Conservation (phyloP, 805 yeast genomes). For the Teunomyces panamensis region DNA sequence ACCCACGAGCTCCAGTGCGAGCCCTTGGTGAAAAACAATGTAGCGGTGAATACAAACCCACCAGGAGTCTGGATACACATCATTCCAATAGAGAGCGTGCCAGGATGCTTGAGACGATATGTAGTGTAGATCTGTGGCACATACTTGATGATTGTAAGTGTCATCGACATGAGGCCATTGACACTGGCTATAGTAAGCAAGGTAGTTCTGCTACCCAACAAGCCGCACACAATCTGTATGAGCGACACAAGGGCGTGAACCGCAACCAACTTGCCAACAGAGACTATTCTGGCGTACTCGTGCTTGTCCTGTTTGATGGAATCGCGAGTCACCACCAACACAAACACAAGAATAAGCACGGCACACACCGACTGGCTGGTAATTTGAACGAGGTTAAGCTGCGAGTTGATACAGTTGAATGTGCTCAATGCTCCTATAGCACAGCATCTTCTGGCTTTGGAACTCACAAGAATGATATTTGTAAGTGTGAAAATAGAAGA, state of each 20-base stretch:
- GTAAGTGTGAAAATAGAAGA: constrained; percentile 67
- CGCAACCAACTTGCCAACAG: constrained; percentile 40
- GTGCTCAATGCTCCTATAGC: constrained; percentile 34
- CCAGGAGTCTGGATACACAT: constrained; percentile 90
- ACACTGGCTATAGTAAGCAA: constrained; percentile 47
- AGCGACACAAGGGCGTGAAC: constrained; percentile 34
- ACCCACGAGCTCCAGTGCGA: constrained; percentile 87
- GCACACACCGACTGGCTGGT: constrained; percentile 62
- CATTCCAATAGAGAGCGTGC: constrained; percentile 75
- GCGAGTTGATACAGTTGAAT: constrained; percentile 65
- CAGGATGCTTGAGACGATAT: constrained; percentile 65
- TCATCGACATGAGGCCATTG: constrained; percentile 64
- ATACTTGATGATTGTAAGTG: constrained; percentile 66
- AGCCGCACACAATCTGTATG: constrained; percentile 33
- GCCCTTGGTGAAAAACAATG: constrained; percentile 67
- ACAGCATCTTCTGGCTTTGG: constrained; percentile 65
- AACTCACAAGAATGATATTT: constrained; percentile 61
- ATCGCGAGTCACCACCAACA: constrained; percentile 45
- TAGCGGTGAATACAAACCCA: constrained; percentile 76
- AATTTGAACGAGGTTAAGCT: constrained; percentile 65
- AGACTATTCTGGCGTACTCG: constrained; percentile 42
- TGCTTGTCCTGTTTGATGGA: constrained; percentile 45
- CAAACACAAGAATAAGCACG: constrained; percentile 52
- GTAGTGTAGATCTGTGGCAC: constrained; percentile 80
- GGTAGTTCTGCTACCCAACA: constrained; percentile 18